Evolutionary conservation across 2,329 filamentous ascomycete species (phyloP).

Genomic region (Aspergillus neoniger): DNA sequence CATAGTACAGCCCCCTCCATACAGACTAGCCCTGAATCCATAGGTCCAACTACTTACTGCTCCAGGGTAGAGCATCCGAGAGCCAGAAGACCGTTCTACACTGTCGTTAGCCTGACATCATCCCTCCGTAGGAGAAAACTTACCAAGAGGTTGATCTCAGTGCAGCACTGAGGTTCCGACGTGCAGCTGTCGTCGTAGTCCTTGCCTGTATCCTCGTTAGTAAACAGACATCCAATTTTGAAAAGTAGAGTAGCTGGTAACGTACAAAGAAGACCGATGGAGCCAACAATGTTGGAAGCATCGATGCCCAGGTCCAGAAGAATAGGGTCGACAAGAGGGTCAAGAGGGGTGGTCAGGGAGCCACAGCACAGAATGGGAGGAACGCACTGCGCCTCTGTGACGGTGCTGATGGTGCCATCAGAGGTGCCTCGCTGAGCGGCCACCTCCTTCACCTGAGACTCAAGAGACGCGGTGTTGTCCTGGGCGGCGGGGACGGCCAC

Average conservation of each 20-base stretch:
- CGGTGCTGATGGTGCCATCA: conserved; percentile 13
- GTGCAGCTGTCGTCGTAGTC: conserved; percentile 25
- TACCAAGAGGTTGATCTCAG: conserved; percentile 34
- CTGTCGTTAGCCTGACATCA: conserved; percentile 4
- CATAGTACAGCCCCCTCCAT: not conserved
- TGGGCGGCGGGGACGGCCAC: conserved; percentile 27
- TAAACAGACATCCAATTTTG: not conserved
- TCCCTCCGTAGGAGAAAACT: not conserved
- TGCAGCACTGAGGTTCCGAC: conserved; percentile 32
- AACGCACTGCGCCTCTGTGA: conserved; percentile 20
- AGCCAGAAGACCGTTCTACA: conserved; percentile 28
- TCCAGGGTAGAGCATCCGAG: conserved; percentile 24
- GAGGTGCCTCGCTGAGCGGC: conserved; percentile 15
- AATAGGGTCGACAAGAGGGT: conserved; percentile 30
- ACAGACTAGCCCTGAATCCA: not conserved
- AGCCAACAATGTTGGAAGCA: conserved; percentile 28
- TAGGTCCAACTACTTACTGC: not conserved
- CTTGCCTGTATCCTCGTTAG: conserved; percentile 23
- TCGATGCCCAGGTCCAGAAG: conserved; percentile 26
- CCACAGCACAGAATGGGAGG: conserved; percentile 31
- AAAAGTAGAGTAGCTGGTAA: not conserved
- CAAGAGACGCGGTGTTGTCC: conserved; percentile 16
- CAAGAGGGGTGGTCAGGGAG: conserved; percentile 31
- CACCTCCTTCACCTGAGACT: conserved; percentile 19
- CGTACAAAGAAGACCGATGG: conserved; percentile 32